These are phyloP conservation scores for Thraustochytrium striatum DNA, from an alignment of 352 stramenopile species.

Conservation along the genomic window DNA sequence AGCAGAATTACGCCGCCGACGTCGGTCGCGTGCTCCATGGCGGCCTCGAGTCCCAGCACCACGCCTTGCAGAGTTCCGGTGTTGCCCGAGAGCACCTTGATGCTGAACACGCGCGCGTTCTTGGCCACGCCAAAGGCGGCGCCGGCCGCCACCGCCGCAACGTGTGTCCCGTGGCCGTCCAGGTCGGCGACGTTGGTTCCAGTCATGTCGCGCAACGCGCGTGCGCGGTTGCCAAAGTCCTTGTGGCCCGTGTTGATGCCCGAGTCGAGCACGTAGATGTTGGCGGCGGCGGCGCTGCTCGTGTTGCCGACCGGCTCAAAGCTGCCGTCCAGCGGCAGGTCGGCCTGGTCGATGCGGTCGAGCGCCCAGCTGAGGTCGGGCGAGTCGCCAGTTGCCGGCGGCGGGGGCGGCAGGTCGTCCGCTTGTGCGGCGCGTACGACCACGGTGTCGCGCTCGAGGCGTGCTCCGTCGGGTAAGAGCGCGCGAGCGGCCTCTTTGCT, in stretches of 20 bases:
- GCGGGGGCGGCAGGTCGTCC: too few species aligned
- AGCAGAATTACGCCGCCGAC: background rate
- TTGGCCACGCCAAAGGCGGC: slow-evolving; percentile 4
- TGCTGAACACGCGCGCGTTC: slow-evolving; percentile 13
- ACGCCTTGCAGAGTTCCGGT: background rate
- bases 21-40: background rate
- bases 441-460: too few species aligned
- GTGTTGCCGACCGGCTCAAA: too few species aligned
- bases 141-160: slow-evolving; percentile 32
- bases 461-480: too few species aligned
- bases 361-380: too few species aligned
- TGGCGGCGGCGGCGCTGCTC: background rate
- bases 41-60: slow-evolving; percentile 10
- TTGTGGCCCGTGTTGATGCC: slow-evolving; percentile 5
- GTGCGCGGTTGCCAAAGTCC: slow-evolving; percentile 21
- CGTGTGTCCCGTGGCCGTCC: slow-evolving; percentile 48
- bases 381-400: too few species aligned
- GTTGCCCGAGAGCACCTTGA: slow-evolving; percentile 28
- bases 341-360: slow-evolving; percentile 21
- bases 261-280: slow-evolving; percentile 48
- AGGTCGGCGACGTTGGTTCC: background rate
- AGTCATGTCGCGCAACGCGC: background rate
- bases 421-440: too few species aligned
- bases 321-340: slow-evolving; percentile 25
- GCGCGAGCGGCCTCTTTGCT: too few species aligned